phyloP scores from a whole-genome alignment of 176 grass and related monocot species.

The Themeda triandra region DNA sequence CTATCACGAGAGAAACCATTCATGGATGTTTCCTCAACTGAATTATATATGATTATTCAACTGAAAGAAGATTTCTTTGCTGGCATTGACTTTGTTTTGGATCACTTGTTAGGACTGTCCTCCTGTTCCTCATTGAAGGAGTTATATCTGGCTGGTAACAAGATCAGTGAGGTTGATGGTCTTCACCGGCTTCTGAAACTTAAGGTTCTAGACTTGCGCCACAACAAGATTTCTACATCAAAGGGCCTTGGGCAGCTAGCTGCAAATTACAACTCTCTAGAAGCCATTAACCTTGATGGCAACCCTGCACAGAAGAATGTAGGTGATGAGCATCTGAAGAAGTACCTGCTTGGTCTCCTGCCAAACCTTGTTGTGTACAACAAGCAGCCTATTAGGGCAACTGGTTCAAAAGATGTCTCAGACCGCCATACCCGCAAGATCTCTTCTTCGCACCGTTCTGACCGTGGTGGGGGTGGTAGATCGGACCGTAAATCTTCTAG shows the following conservation, averaged over 20 bases:
- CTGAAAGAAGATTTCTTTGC: not conserved
- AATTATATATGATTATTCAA: not conserved
- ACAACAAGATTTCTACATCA: slow-evolving; percentile 76
- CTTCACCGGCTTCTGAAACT: slow-evolving; percentile 91
- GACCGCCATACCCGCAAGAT: slow-evolving; percentile 50
- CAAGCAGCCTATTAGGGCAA: slow-evolving; percentile 62
- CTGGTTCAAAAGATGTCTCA: slow-evolving; percentile 69
- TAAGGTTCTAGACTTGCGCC: slow-evolving; percentile 71
- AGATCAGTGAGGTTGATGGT: slow-evolving; percentile 92
- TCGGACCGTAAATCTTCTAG: slow-evolving; percentile 52
- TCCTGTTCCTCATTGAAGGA: slow-evolving; percentile 88
- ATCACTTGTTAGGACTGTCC: slow-evolving; percentile 61
- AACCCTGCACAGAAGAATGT: slow-evolving; percentile 90
- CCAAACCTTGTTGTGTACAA: slow-evolving; percentile 77
- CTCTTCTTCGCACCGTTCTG: slow-evolving; percentile 49
- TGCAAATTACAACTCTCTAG: slow-evolving; percentile 83
- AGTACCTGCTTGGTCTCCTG: slow-evolving; percentile 64
- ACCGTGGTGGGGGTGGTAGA: slow-evolving; percentile 23
- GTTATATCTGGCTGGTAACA: slow-evolving; percentile 86
- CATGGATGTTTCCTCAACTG: not conserved
- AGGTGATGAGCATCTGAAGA: slow-evolving; percentile 90
- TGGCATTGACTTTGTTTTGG: not conserved
- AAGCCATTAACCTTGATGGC: slow-evolving; percentile 75
- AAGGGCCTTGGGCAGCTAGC: slow-evolving; percentile 77
- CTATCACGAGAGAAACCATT: not conserved